Evolutionary conservation across 108 stramenopile species (phyloP).

Genomic region (Pseudonitzschia delicatissima): DNA sequence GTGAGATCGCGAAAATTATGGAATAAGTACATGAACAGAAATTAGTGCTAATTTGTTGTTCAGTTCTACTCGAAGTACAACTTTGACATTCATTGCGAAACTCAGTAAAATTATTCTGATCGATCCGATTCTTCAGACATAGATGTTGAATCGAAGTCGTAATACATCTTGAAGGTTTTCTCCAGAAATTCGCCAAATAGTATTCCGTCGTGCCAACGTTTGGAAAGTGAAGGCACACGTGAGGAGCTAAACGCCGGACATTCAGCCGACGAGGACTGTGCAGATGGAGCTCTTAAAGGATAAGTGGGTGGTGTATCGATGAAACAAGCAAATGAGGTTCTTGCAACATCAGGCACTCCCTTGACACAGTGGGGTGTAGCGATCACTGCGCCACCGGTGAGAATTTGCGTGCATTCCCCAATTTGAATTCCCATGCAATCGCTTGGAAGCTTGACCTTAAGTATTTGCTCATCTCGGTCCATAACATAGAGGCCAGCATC

Average conservation of each 20-base stretch:
- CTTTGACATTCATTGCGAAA: too few relatives aligned
- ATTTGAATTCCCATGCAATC: constrained; percentile 94
- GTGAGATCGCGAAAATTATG: too few relatives aligned
- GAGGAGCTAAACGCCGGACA: constrained; percentile 46
- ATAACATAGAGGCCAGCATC: constrained; percentile 80
- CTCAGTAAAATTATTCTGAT: too few relatives aligned
- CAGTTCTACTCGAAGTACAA: too few relatives aligned
- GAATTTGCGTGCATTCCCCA: constrained; percentile 90
- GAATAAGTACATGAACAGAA: too few relatives aligned
- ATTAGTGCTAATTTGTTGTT: too few relatives aligned
- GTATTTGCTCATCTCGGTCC: constrained; percentile 53
- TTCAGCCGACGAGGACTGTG: constrained; percentile 42
- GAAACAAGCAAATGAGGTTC: constrained; percentile 81
- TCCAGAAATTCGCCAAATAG: constrained; percentile 89
- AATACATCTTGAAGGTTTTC: constrained; percentile 73
- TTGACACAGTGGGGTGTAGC: constrained; percentile 93
- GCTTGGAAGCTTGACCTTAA: constrained; percentile 65
- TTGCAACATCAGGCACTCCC: constrained; percentile 48
- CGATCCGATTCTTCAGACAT: not conserved
- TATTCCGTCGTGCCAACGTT: constrained; percentile 77
- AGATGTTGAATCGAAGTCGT: constrained; percentile 39
- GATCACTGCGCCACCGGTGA: constrained; percentile 79
- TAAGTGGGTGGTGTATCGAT: constrained; percentile 80
- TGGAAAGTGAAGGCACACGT: constrained; percentile 70
- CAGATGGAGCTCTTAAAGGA: constrained; percentile 49